Conservation (phyloP, 345 rosid genomes). For the Eutrema japonicum region DNA sequence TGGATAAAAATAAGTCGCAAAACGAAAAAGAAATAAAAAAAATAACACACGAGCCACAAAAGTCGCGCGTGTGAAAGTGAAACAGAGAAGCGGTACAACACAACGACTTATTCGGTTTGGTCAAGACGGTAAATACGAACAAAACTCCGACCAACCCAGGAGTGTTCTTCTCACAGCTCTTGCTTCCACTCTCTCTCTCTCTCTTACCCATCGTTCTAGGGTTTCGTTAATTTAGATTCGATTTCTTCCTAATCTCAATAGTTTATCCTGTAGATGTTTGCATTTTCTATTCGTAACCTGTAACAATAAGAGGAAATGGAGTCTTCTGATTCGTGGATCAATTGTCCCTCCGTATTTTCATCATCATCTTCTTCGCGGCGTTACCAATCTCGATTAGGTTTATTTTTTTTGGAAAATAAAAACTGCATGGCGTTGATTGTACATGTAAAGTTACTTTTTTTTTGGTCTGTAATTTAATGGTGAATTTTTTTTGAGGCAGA, state of each 20-base stretch:
- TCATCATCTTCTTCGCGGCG: conserved; percentile 36
- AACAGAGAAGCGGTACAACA: not conserved
- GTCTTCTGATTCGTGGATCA: conserved; percentile 34
- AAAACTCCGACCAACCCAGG: not conserved
- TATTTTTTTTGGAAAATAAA: not conserved
- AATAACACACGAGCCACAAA: not conserved
- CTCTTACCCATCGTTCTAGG: conserved; percentile 9
- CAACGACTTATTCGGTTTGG: conserved; percentile 20
- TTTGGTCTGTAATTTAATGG: not conserved
- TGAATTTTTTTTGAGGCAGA: conserved; percentile 38
- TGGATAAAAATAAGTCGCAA: not conserved
- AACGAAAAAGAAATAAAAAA: not conserved
- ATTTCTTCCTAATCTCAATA: not conserved
- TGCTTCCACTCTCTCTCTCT: conserved; percentile 12
- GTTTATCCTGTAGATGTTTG: not conserved
- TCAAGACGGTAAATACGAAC: conserved; percentile 11
- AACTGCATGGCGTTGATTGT: not conserved
- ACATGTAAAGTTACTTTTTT: not conserved
- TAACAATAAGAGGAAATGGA: conserved; percentile 22
- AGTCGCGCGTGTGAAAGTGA: conserved; percentile 7
- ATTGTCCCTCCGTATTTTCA: conserved; percentile 28
- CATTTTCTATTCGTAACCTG: not conserved
- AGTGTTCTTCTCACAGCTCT: conserved; percentile 19
- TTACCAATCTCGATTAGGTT: conserved; percentile 38
- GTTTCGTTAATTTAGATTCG: conserved; percentile 14